phyloP scores from a whole-genome alignment of 108 stramenopile species.

The Skeletonema menzelii region DNA sequence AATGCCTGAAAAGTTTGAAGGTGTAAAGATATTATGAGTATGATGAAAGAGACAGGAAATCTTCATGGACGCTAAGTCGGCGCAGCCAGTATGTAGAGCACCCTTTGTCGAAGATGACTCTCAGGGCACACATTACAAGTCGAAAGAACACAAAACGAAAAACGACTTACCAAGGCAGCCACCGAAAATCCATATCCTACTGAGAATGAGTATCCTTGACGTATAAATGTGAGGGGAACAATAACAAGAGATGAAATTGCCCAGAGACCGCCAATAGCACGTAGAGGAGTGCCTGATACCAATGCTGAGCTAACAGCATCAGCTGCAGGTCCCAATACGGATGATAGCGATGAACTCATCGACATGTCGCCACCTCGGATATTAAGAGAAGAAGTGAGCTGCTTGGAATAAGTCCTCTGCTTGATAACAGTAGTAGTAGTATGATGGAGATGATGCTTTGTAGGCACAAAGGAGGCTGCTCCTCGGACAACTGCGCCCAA shows the following conservation, averaged over 20 bases:
- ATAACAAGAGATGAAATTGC: slow-evolving; percentile 29
- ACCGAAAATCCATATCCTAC: slow-evolving; percentile 52
- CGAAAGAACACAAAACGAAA: background rate
- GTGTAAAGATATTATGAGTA: background rate
- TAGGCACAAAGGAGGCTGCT: background rate
- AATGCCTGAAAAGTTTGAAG: background rate
- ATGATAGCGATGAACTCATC: slow-evolving; percentile 7
- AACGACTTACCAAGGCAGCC: slow-evolving; percentile 17
- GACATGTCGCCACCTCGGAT: slow-evolving; percentile 29
- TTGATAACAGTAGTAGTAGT: background rate
- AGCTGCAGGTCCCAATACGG: slow-evolving; percentile 13
- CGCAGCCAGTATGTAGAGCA: too few relatives aligned
- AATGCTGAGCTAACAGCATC: slow-evolving; percentile 18
- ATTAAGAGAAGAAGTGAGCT: slow-evolving; percentile 5
- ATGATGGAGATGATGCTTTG: background rate
- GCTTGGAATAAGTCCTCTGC: background rate
- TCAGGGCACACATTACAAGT: too few relatives aligned
- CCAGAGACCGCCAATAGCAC: slow-evolving; percentile 31
- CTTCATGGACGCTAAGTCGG: too few relatives aligned
- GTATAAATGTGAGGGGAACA: slow-evolving; percentile 31
- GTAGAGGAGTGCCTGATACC: slow-evolving; percentile 23
- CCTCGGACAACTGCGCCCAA: background rate
- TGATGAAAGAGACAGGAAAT: background rate
- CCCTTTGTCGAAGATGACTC: too few relatives aligned
- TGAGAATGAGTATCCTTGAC: slow-evolving; percentile 44